phyloP scores from a whole-genome alignment of 2,329 filamentous ascomycete species.

The Ascochyta viciae-villosae region DNA sequence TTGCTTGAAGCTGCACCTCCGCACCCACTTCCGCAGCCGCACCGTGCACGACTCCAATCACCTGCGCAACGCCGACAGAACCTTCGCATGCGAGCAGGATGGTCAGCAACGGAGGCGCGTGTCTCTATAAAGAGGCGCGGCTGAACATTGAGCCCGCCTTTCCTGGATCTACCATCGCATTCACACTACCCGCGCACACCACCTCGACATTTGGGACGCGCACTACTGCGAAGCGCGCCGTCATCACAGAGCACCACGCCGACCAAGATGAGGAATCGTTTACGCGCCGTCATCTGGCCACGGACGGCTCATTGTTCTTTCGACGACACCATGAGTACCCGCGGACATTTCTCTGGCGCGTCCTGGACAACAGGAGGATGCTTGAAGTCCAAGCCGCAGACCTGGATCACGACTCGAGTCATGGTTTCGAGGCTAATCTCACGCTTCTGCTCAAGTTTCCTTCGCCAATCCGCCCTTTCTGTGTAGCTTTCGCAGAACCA shows the following conservation, averaged over 20 bases:
- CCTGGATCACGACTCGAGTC: conserved; percentile 71
- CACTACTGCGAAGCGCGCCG: conserved; percentile 40
- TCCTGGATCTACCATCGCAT: conserved; percentile 72
- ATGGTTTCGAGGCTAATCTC: conserved; percentile 71
- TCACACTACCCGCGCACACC: conserved; percentile 53
- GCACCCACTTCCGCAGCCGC: conserved; percentile 26
- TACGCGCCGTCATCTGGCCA: conserved; percentile 73
- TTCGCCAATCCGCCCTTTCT: conserved; percentile 74
- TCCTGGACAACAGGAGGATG: conserved; percentile 79
- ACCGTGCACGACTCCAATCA: conserved; percentile 20
- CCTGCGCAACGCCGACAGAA: conserved; percentile 4
- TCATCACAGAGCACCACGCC: conserved; percentile 48
- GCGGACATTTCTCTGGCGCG: conserved; percentile 87
- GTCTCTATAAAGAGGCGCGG: conserved; percentile 85
- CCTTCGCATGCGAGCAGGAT: conserved; percentile 69
- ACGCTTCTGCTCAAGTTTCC: conserved; percentile 81
- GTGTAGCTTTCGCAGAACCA: conserved; percentile 82
- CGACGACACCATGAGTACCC: conserved; percentile 77
- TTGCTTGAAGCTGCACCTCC: conserved; percentile 33
- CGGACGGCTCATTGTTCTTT: conserved; percentile 82
- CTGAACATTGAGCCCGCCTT: conserved; percentile 80
- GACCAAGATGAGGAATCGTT: conserved; percentile 76
- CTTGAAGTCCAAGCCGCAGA: conserved; percentile 86
- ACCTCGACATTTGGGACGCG: conserved; percentile 44
- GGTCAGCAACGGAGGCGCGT: conserved; percentile 67